Evolutionary conservation across 441 rosid genomes (phyloP).

Genomic region (Populus tomentosa): DNA sequence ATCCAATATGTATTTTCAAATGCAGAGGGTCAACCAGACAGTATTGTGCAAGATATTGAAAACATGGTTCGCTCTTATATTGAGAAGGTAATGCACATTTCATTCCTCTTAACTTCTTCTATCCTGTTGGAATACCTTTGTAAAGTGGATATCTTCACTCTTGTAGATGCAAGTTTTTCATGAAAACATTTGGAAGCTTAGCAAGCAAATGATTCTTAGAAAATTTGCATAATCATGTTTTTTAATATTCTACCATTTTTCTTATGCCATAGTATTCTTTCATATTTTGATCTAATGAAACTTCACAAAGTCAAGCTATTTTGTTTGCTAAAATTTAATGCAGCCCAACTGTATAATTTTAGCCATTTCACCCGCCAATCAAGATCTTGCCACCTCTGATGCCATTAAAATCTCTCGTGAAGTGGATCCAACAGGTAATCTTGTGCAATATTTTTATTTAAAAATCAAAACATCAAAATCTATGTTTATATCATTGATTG

Average conservation of each 20-base stretch:
- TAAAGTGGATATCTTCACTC: background rate
- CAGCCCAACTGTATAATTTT: slow-evolving; percentile 94
- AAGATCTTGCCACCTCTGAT: slow-evolving; percentile 98
- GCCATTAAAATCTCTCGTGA: slow-evolving; percentile 96
- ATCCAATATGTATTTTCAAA: slow-evolving; percentile 15
- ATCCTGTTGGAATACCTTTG: background rate
- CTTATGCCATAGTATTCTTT: background rate
- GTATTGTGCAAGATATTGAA: slow-evolving; percentile 88
- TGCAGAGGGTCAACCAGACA: slow-evolving; percentile 96
- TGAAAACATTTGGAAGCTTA: background rate
- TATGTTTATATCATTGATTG: background rate
- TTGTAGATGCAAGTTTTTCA: background rate
- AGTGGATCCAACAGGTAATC: slow-evolving; percentile 86
- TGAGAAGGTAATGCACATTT: slow-evolving; percentile 65
- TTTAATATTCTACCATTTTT: background rate
- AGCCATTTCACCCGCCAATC: slow-evolving; percentile 97
- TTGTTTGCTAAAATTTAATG: slow-evolving; percentile 24
- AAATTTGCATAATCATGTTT: too few relatives aligned
- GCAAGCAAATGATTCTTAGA: too few relatives aligned
- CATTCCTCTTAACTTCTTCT: background rate
- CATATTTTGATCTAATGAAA: background rate
- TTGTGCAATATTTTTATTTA: slow-evolving; percentile 1
- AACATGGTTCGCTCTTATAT: slow-evolving; percentile 91
- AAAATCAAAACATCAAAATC: too few relatives aligned
- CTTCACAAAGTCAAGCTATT: slow-evolving; percentile 7